phyloP scores from a whole-genome alignment of 805 yeast genomes.

The Wickerhamomyces pijperi region DNA sequence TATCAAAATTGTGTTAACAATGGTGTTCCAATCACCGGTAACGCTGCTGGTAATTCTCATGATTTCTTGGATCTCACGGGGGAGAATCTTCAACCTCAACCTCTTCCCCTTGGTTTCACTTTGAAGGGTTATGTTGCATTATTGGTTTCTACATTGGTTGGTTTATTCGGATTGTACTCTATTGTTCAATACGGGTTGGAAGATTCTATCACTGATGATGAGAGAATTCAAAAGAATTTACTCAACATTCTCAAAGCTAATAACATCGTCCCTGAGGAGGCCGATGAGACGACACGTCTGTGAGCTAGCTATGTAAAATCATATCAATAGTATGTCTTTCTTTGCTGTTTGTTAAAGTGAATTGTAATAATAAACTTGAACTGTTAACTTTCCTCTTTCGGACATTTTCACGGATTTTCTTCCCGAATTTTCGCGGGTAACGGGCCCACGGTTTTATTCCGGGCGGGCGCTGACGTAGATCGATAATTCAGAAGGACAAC shows the following conservation, averaged over 20 bases:
- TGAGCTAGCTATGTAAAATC: too few relatives aligned
- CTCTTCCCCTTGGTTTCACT: slow-evolving; percentile 66
- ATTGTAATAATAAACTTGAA: too few relatives aligned
- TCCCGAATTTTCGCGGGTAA: too few relatives aligned
- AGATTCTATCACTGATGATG: slow-evolving; percentile 43
- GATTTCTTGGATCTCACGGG: slow-evolving; percentile 49
- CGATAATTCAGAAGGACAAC: too few relatives aligned
- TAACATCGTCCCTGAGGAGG: slow-evolving; percentile 9
- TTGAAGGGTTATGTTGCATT: slow-evolving; percentile 59
- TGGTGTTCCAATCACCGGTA: slow-evolving; percentile 40
- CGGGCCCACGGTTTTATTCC: too few relatives aligned
- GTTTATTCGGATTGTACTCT: slow-evolving; percentile 47
- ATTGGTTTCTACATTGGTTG: slow-evolving; percentile 38
- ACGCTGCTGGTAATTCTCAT: slow-evolving; percentile 56
- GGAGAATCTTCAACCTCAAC: slow-evolving; percentile 46
- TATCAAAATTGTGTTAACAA: slow-evolving; percentile 36
- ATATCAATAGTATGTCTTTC: too few relatives aligned
- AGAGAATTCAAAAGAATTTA: slow-evolving; percentile 27
- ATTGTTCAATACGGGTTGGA: slow-evolving; percentile 57
- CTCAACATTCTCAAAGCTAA: slow-evolving; percentile 21
- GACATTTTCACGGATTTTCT: too few relatives aligned
- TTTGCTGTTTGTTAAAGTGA: too few relatives aligned
- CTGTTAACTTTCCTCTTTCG: too few relatives aligned
- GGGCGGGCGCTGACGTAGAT: too few relatives aligned
- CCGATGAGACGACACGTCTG: slow-evolving; percentile 11